phyloP scores from a whole-genome alignment of 306 rosid genomes.

The Corylus avellana region DNA sequence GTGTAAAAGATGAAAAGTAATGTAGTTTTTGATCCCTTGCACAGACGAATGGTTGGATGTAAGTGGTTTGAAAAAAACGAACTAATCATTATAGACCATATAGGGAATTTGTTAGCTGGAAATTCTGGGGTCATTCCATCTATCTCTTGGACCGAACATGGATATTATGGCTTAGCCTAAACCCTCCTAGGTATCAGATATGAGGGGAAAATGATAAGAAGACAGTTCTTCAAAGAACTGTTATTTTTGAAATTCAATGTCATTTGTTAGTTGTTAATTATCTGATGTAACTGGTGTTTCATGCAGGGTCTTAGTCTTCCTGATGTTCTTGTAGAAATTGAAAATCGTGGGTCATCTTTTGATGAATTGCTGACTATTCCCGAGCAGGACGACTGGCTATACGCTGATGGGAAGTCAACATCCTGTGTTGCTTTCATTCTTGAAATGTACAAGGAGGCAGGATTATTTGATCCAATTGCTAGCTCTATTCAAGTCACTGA shows the following conservation, averaged over 20 bases:
- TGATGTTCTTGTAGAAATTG: constrained; percentile 81
- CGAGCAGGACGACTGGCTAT: constrained; percentile 91
- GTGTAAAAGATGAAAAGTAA: constrained; percentile 6
- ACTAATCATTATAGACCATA: neutral
- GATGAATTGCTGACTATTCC: constrained; percentile 84
- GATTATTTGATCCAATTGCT: constrained; percentile 80
- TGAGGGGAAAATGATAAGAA: neutral
- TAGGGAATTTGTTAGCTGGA: neutral
- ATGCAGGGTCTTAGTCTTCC: constrained; percentile 78
- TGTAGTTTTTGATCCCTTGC: constrained; percentile 17
- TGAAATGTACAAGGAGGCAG: constrained; percentile 92
- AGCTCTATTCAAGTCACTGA: constrained; percentile 92
- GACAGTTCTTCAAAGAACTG: neutral
- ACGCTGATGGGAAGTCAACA: constrained; percentile 88
- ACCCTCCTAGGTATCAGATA: neutral
- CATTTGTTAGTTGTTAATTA: neutral
- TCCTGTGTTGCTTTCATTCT: constrained; percentile 89
- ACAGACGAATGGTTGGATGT: constrained; percentile 10
- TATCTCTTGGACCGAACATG: neutral
- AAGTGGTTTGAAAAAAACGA: neutral
- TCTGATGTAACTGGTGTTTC: constrained; percentile 21
- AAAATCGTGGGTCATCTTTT: constrained; percentile 82
- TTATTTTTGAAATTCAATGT: neutral
- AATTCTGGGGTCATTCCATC: neutral
- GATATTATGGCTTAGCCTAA: neutral